phyloP scores from a whole-genome alignment of 2,329 filamentous ascomycete genomes.

The Gremmenia infestans region DNA sequence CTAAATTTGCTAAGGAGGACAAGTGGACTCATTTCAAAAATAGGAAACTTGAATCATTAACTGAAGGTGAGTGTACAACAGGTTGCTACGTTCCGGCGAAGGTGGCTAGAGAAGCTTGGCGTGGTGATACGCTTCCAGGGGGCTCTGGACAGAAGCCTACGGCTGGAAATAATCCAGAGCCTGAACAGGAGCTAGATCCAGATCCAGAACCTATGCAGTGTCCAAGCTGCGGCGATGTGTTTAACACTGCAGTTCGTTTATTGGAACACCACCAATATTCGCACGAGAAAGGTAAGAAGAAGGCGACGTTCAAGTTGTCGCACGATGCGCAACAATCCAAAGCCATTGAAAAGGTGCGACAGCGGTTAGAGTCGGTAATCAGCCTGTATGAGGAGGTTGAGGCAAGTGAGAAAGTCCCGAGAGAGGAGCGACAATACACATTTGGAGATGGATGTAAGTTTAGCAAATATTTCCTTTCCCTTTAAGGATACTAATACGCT shows the following conservation, averaged over 20 bases:
- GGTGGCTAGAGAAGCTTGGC: not conserved
- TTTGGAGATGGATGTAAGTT: not conserved
- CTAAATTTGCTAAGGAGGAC: not conserved
- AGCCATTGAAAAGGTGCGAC: not conserved
- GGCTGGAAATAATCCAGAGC: not conserved
- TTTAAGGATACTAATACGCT: not conserved
- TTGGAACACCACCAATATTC: too few species aligned
- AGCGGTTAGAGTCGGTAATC: not conserved
- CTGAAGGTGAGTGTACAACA: too few species aligned
- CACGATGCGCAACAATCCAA: too few species aligned
- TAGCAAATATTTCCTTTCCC: not conserved
- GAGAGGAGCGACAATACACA: not conserved
- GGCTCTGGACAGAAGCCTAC: not conserved
- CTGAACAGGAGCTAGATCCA: too few species aligned
- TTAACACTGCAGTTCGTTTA: too few species aligned
- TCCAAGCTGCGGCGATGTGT: too few species aligned
- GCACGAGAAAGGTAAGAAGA: too few species aligned
- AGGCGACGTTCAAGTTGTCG: too few species aligned
- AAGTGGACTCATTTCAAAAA: not conserved
- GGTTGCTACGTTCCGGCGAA: conserved; percentile 7
- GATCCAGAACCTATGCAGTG: too few species aligned
- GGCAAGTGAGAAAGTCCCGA: too few species aligned
- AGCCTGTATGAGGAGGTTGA: not conserved
- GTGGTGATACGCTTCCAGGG: not conserved
- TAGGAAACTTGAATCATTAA: not conserved